Conservation (phyloP, 2,329 filamentous ascomycete genomes). For the Pestalotiopsis sp. region DNA sequence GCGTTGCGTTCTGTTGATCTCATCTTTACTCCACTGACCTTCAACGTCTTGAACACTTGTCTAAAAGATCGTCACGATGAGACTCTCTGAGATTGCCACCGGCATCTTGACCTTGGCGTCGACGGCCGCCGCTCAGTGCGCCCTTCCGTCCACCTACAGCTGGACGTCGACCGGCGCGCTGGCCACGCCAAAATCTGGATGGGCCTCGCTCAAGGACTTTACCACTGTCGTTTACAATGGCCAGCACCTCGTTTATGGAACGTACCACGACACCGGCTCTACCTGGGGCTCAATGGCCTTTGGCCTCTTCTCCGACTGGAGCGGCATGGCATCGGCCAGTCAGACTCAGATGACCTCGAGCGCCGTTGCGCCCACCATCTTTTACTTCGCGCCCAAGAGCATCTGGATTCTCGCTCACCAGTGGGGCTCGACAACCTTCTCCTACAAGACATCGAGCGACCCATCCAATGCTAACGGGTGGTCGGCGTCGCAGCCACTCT, state of each 20-base stretch:
- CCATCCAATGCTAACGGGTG: constrained; percentile 61
- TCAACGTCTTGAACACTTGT: not conserved
- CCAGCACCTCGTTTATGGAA: constrained; percentile 63
- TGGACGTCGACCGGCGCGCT: constrained; percentile 57
- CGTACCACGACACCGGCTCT: constrained; percentile 42
- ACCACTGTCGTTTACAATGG: constrained; percentile 57
- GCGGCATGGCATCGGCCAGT: constrained; percentile 49
- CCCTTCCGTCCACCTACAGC: constrained; percentile 55
- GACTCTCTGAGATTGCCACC: not conserved
- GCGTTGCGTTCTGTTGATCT: not conserved
- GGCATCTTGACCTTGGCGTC: not conserved
- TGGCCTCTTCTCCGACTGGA: constrained; percentile 54
- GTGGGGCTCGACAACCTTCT: constrained; percentile 63
- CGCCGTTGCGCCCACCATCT: constrained; percentile 63
- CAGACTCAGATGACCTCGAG: constrained; percentile 53
- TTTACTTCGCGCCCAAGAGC: constrained; percentile 64
- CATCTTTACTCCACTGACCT: not conserved
- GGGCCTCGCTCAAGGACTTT: constrained; percentile 63
- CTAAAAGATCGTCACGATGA: not conserved
- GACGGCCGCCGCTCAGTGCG: constrained; percentile 38
- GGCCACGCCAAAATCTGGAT: constrained; percentile 38
- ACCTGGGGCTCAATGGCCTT: constrained; percentile 64
- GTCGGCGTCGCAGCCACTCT: constrained; percentile 56
- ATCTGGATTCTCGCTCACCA: constrained; percentile 70
- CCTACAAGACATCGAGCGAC: constrained; percentile 61